phyloP scores from a whole-genome alignment of 768 basidiomycete genomes.

The Suillus decipiens region DNA sequence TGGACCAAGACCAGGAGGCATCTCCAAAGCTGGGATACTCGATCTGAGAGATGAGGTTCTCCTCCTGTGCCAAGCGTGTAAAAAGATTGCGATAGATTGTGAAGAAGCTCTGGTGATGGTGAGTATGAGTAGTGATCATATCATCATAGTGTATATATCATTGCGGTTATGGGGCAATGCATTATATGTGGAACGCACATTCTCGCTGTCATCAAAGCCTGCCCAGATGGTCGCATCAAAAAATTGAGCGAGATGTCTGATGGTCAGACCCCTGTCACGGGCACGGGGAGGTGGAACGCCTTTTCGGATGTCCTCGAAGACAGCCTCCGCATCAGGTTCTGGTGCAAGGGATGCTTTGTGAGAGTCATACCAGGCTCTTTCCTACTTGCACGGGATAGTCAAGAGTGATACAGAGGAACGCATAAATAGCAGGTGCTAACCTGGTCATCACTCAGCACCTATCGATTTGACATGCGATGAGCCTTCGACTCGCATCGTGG shows the following conservation, averaged over 20 bases:
- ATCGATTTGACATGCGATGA: conserved; percentile 3
- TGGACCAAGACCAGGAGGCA: conserved; percentile 72
- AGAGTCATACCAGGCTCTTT: conserved; percentile 97
- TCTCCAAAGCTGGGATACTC: conserved; percentile 85
- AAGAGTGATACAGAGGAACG: neutral
- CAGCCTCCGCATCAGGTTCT: conserved; percentile 79
- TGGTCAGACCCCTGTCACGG: conserved; percentile 74
- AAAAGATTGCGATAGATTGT: conserved; percentile 89
- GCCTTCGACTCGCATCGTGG: neutral
- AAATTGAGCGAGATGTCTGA: conserved; percentile 81
- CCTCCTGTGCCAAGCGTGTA: conserved; percentile 78
- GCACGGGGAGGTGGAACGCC: conserved; percentile 59
- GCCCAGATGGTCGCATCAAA: conserved; percentile 73
- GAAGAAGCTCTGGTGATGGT: conserved; percentile 73
- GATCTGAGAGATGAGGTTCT: conserved; percentile 44
- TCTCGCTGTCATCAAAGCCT: conserved; percentile 60
- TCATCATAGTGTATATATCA: neutral
- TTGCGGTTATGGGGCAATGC: neutral
- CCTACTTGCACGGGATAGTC: conserved; percentile 54
- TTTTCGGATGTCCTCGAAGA: conserved; percentile 82
- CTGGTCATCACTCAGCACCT: conserved; percentile 95
- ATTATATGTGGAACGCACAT: conserved; percentile 42
- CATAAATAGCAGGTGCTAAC: conserved; percentile 44
- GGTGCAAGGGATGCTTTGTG: conserved; percentile 81
- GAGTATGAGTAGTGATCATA: neutral